These are phyloP conservation scores for Exophiala oligosperma DNA, from an alignment of 2,329 filamentous ascomycete genomes.

Conservation along the genomic window DNA sequence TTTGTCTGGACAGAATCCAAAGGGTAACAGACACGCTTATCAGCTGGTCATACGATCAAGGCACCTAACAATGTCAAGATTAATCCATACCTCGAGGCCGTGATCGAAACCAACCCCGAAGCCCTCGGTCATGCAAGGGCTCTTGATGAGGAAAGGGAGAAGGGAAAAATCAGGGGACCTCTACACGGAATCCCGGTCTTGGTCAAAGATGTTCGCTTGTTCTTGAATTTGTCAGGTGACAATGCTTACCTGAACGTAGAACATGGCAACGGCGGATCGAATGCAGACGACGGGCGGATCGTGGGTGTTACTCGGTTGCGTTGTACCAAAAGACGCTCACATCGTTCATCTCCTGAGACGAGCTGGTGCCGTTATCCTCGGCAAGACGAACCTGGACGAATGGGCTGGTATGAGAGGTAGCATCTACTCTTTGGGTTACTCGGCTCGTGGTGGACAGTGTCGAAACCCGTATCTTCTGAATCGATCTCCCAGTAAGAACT, in stretches of 20 bases:
- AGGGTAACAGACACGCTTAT: constrained; percentile 8
- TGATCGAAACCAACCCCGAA: constrained; percentile 33
- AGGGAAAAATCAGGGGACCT: constrained; percentile 30
- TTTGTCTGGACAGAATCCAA: constrained; percentile 29
- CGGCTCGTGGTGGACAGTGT: constrained; percentile 63
- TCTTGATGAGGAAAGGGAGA: constrained; percentile 31
- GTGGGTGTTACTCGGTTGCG: constrained; percentile 28
- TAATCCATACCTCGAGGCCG: constrained; percentile 30
- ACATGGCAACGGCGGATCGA: constrained; percentile 32
- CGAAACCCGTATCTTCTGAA: constrained; percentile 60
- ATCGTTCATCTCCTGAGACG: constrained; percentile 31
- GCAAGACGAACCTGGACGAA: constrained; percentile 36
- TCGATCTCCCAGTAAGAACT: constrained; percentile 17
- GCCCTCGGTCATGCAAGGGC: constrained; percentile 24
- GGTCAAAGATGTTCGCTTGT: constrained; percentile 32
- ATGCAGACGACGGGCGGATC: constrained; percentile 34
- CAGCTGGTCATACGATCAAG: not conserved
- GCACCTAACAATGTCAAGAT: constrained; percentile 1
- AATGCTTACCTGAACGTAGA: constrained; percentile 15
- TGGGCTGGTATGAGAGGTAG: constrained; percentile 28
- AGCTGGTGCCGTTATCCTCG: constrained; percentile 35
- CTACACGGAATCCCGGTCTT: constrained; percentile 39
- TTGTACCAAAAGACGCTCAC: constrained; percentile 29
- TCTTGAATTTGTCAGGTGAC: not conserved
- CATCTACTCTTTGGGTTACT: constrained; percentile 61